phyloP scores from a whole-genome alignment of 2,329 filamentous ascomycete genomes.

The Penicillium sp. region DNA sequence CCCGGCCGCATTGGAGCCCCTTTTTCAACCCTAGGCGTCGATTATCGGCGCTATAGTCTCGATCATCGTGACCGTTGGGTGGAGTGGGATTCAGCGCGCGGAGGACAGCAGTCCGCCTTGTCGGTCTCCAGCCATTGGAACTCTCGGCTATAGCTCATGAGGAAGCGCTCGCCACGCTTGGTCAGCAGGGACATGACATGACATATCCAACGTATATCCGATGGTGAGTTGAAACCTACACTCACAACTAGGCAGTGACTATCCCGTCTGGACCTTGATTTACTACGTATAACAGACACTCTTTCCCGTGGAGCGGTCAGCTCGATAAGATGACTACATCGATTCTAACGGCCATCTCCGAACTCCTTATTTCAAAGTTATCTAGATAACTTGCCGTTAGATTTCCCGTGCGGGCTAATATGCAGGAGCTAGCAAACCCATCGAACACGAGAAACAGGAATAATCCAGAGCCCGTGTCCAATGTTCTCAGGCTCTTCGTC shows the following conservation, averaged over 20 bases:
- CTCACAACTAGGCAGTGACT: not conserved
- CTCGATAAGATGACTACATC: not conserved
- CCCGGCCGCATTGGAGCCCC: not conserved
- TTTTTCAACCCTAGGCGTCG: not conserved
- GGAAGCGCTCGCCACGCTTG: not conserved
- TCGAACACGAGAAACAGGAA: not conserved
- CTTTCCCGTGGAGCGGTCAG: not conserved
- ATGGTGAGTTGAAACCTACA: not conserved
- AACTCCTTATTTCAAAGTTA: not conserved
- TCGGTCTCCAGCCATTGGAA: not conserved
- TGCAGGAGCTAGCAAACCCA: no score
- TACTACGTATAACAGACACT: not conserved
- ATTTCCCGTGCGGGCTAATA: not conserved
- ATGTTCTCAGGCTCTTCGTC: not conserved
- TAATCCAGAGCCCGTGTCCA: not conserved
- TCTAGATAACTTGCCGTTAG: not conserved
- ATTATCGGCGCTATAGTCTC: not conserved
- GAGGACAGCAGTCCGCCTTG: constrained; percentile 7
- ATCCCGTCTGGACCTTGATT: not conserved
- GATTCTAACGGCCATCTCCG: not conserved
- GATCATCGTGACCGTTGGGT: not conserved
- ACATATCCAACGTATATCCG: not conserved
- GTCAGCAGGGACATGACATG: not conserved
- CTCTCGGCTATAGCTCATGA: not conserved
- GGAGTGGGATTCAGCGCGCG: not conserved